Evolutionary conservation across 1,139 yeast genomes (phyloP).

Genomic region (Zygosaccharomyces pseudobailii): DNA sequence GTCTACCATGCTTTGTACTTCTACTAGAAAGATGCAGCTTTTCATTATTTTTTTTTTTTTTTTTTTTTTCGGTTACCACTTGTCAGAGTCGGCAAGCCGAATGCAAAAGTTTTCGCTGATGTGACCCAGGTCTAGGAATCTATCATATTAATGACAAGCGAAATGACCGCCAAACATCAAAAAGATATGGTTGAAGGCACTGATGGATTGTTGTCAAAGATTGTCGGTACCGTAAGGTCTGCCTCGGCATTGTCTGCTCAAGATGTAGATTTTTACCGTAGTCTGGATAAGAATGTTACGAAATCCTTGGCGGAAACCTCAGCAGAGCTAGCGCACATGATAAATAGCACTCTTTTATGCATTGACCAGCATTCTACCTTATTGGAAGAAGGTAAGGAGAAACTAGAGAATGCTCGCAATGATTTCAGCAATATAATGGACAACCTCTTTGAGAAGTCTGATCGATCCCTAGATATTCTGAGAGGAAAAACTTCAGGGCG

Average conservation of each 20-base stretch:
- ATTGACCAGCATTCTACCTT: constrained; percentile 38
- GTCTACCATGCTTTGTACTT: too few species aligned
- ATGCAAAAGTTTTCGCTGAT: background rate
- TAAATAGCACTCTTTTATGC: constrained; percentile 49
- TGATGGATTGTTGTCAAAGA: constrained; percentile 6
- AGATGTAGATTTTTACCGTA: constrained; percentile 70
- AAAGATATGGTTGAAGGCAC: background rate
- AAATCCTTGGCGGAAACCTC: constrained; percentile 43
- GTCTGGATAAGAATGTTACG: constrained; percentile 55
- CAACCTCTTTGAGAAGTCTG: constrained; percentile 67
- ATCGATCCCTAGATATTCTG: constrained; percentile 53
- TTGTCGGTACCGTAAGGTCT: constrained; percentile 49
- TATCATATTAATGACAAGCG: background rate
- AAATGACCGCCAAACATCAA: background rate
- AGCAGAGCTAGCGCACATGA: constrained; percentile 44
- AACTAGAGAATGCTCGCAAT: constrained; percentile 54
- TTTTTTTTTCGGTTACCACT: background rate
- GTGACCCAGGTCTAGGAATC: background rate
- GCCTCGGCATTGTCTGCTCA: constrained; percentile 72
- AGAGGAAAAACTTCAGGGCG: constrained; percentile 22
- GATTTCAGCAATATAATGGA: constrained; percentile 62
- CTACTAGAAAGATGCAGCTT: too few species aligned
- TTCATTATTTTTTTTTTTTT: background rate
- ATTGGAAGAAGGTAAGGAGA: constrained; percentile 40
- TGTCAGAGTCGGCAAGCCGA: background rate